Evolutionary conservation across 179 eudicot genomes (phyloP).

Genomic region (Carnegiea gigantea): DNA sequence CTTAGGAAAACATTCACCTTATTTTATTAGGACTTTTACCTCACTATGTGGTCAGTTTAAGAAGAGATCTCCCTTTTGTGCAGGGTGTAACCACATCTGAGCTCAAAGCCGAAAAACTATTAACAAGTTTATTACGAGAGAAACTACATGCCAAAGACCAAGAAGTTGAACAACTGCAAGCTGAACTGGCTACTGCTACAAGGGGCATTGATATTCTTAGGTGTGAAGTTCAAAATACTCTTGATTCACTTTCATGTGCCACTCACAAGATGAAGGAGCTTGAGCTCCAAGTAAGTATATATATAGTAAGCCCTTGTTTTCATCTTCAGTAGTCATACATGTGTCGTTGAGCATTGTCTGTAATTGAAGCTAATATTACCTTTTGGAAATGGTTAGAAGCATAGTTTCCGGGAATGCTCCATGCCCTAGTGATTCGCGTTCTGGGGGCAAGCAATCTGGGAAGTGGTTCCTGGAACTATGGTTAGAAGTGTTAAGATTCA

Average conservation of each 20-base stretch:
- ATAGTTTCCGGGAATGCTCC: too few relatives aligned
- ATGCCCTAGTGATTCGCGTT: too few relatives aligned
- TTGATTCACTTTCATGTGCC: slow-evolving; percentile 65
- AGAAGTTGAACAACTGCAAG: slow-evolving; percentile 81
- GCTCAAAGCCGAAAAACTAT: slow-evolving; percentile 72
- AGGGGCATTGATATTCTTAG: slow-evolving; percentile 77
- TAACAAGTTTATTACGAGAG: slow-evolving; percentile 73
- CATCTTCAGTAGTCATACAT: background rate
- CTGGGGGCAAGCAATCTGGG: too few relatives aligned
- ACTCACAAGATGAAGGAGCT: slow-evolving; percentile 82
- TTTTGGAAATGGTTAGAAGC: too few relatives aligned
- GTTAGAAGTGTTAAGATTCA: too few relatives aligned
- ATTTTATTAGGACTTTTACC: background rate
- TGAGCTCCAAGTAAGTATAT: slow-evolving; percentile 68
- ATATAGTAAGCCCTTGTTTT: background rate
- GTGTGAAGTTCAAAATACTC: slow-evolving; percentile 74
- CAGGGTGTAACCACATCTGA: slow-evolving; percentile 56
- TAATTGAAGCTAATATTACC: background rate
- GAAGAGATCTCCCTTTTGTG: slow-evolving; percentile 10
- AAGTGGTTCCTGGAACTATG: too few relatives aligned
- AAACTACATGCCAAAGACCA: slow-evolving; percentile 65
- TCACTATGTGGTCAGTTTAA: background rate
- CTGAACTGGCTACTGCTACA: slow-evolving; percentile 74
- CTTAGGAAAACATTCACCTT: background rate
- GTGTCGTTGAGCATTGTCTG: slow-evolving; percentile 1